Base-by-base conservation (phyloP, 805 yeast species). In the Candida adriatica region DNA sequence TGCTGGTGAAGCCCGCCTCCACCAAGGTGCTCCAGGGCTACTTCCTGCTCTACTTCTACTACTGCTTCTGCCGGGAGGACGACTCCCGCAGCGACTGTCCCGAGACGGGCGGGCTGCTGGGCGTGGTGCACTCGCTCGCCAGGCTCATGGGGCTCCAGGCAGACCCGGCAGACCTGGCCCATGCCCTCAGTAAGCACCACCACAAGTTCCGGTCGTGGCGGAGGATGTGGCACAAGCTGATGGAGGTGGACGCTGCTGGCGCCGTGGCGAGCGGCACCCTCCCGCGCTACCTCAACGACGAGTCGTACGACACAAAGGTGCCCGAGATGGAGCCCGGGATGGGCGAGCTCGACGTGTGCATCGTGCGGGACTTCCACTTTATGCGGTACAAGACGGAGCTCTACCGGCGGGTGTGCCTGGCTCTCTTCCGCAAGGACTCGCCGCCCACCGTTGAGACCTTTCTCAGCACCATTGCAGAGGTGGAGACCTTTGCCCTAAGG, bases 61-160 rank as follows among this genome's bases (percentile, higher is more conserved):
- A 8, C 8, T 8, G 11, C 8, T 19, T 19, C 22, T 66, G 74
- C 1, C 77, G 75, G 0, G 78, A 72, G 43, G 72, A 70, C 43
- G 79, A 79, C 20, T 75, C 72, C 43, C 64, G 68, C 1, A 58
- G 61, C 3, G 76, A 67, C 34, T 66, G 64, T 21, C 69, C 70
- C 6, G 70, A 64, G 30, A 54, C 69, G 0, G 66, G 61, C 31
- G 62, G 68, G 4, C 61, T 62, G 34, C 53, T 65, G 3, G 72
- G 74, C 2, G 49, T 66, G 38, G 39, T 74, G 15, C 48, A 69
- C 10, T 72, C 71, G 31, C 65, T 69, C 67, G 78, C 73, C 0
- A 55, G 61, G 14, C 58, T 70, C 2, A 48, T 72, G 18, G 84
- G 83, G 0, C 41, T 76, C 22, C 68, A 75, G 45, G 56, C 76